These are phyloP conservation scores for Massariosphaeria phaeospora DNA, from an alignment of 495 filamentous ascomycete genomes.

Conservation along the genomic window DNA sequence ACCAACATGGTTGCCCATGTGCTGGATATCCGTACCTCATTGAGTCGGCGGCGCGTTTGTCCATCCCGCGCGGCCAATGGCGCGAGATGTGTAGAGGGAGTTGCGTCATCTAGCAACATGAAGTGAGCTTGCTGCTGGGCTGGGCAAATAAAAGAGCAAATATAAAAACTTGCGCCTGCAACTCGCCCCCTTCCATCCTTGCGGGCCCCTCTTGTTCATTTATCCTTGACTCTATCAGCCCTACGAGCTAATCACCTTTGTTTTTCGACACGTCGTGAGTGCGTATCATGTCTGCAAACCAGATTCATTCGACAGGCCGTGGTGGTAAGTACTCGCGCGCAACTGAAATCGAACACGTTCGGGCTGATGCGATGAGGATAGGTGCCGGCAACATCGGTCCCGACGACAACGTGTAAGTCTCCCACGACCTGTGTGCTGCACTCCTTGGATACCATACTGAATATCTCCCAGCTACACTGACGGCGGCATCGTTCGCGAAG, in stretches of 20 bases:
- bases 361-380: constrained; percentile 12
- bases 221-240: background rate
- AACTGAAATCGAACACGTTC: too few relatives aligned
- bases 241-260: constrained; percentile 1
- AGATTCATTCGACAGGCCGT: constrained; percentile 39
- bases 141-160: constrained; percentile 16
- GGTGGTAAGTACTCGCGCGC: constrained; percentile 34
- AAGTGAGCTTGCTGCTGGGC: background rate
- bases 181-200: background rate
- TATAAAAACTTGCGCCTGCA: constrained; percentile 14
- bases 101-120: too few relatives aligned
- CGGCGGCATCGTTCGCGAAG: constrained; percentile 41
- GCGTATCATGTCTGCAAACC: constrained; percentile 17
- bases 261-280: background rate
- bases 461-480: constrained; percentile 34
- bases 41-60: background rate
- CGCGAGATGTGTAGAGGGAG: background rate
- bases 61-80: constrained; percentile 22
- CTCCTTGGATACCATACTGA: constrained; percentile 1
- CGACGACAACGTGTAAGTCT: constrained; percentile 33
- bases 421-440: background rate
- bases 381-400: constrained; percentile 43
- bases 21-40: too few relatives aligned
- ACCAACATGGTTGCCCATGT: too few relatives aligned
- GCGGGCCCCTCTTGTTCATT: background rate